Evolutionary conservation across 2,329 filamentous ascomycete genomes (phyloP).

Genomic region (Thermoascus crustaceus): DNA sequence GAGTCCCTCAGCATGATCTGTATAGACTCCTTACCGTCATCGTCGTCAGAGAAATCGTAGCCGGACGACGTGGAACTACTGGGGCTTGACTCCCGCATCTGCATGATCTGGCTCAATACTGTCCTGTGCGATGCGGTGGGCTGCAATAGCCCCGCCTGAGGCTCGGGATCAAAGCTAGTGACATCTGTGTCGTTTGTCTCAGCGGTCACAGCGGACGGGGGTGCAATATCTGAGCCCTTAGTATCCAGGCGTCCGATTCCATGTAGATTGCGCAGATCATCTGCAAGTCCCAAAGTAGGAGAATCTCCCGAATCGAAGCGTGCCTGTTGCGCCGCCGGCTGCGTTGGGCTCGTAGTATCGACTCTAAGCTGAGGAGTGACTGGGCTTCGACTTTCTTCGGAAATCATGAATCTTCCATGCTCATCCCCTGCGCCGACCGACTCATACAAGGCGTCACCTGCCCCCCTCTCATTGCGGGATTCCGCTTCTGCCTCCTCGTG

Average conservation of each 20-base stretch:
- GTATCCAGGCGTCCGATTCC: background rate
- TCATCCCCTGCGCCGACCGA: background rate
- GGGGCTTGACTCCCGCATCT: constrained; percentile 40
- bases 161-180: constrained; percentile 58
- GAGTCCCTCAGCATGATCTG: constrained; percentile 47
- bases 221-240: constrained; percentile 40
- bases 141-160: constrained; percentile 51
- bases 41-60: constrained; percentile 35
- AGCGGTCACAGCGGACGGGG: constrained; percentile 52
- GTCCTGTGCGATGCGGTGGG: constrained; percentile 29
- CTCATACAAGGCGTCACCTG: background rate
- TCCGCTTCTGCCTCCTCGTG: constrained; percentile 5
- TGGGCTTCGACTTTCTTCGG: background rate
- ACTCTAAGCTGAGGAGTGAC: constrained; percentile 4
- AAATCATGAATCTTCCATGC: background rate
- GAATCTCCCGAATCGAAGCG: constrained; percentile 23
- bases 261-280: constrained; percentile 3
- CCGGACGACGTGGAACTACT: constrained; percentile 32
- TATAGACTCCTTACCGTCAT: constrained; percentile 47
- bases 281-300: constrained; percentile 34
- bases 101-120: constrained; percentile 42
- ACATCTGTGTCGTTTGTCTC: constrained; percentile 55
- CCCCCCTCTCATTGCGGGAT: background rate
- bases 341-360: constrained; percentile 2
- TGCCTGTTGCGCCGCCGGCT: background rate